A percentile compares a stretch with the other conserved stretches of the same genome.
Evolutionary conservation across 2,329 filamentous ascomycete species (phyloP).

Genomic region (Cryphonectria parasitica): DNA sequence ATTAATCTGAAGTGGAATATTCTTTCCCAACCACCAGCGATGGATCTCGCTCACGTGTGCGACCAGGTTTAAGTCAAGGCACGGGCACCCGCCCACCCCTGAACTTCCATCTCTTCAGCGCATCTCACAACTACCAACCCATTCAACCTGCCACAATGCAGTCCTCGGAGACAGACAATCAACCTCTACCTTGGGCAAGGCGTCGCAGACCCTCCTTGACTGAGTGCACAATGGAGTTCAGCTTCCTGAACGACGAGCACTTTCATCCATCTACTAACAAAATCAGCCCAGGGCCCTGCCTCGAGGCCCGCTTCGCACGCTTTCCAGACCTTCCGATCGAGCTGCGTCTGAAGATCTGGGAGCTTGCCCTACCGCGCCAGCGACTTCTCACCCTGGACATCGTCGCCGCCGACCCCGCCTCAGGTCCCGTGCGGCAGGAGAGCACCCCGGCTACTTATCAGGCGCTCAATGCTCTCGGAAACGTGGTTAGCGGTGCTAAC

Average conservation of each 20-base stretch:
- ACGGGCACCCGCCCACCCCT: background rate
- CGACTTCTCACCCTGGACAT: no score
- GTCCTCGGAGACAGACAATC: background rate
- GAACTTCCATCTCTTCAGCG: background rate
- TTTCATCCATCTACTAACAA: no score
- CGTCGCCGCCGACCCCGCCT: no score
- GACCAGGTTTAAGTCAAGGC: no score
- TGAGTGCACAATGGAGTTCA: background rate
- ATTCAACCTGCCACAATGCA: background rate
- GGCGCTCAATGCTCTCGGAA: no score
- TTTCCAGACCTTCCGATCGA: background rate
- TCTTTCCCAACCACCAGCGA: no score
- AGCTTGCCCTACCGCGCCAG: background rate
- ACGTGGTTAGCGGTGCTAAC: no score
- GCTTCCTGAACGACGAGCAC: background rate
- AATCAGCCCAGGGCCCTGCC: background rate
- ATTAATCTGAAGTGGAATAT: no score
- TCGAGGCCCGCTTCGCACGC: background rate
- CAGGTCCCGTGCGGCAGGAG: no score
- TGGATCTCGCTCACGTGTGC: no score
- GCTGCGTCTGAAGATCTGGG: background rate
- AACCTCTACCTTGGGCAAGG: background rate
- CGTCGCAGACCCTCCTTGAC: background rate
- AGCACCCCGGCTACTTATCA: no score
- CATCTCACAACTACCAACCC: background rate